A percentile compares a stretch with the other conserved stretches of the same genome.
phyloP scores from a whole-genome alignment of 148 eudicot species.

The Cornus controversa region DNA sequence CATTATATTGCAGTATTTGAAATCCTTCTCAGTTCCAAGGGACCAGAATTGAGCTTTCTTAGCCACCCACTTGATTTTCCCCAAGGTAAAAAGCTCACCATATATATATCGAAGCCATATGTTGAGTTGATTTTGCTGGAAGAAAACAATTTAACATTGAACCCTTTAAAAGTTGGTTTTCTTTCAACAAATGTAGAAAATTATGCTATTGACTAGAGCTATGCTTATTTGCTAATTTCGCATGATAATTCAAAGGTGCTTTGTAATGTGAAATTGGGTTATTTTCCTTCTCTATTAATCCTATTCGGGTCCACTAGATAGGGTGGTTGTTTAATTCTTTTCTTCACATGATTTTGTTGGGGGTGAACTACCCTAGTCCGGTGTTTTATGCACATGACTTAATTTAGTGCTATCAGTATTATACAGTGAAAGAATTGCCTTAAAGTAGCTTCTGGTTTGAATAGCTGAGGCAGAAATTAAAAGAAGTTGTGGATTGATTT shows the following conservation, averaged over 20 bases:
- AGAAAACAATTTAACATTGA: neutral
- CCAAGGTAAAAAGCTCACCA: neutral
- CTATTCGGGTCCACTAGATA: neutral
- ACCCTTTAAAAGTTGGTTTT: neutral
- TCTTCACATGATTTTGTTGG: neutral
- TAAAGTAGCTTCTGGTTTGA: neutral
- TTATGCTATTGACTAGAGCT: neutral
- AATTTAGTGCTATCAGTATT: too few relatives aligned
- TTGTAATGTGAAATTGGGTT: neutral
- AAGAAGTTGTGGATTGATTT: neutral
- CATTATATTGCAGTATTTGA: neutral
- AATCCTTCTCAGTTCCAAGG: neutral
- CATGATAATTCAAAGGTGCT: neutral
- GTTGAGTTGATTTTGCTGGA: slow-evolving; percentile 6
- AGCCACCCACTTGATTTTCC: neutral
- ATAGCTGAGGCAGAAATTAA: neutral
- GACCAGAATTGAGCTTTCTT: slow-evolving; percentile 1
- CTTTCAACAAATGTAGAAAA: neutral
- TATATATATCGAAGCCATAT: neutral
- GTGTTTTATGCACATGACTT: too few relatives aligned
- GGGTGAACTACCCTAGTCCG: neutral
- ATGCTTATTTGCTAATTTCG: neutral
- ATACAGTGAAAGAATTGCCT: neutral
- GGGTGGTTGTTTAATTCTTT: neutral
- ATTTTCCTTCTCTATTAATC: neutral